A percentile compares a stretch with the other conserved stretches of the same genome.
phyloP scores from a whole-genome alignment of 352 stramenopile species.

The Aphanomyces astaci region DNA sequence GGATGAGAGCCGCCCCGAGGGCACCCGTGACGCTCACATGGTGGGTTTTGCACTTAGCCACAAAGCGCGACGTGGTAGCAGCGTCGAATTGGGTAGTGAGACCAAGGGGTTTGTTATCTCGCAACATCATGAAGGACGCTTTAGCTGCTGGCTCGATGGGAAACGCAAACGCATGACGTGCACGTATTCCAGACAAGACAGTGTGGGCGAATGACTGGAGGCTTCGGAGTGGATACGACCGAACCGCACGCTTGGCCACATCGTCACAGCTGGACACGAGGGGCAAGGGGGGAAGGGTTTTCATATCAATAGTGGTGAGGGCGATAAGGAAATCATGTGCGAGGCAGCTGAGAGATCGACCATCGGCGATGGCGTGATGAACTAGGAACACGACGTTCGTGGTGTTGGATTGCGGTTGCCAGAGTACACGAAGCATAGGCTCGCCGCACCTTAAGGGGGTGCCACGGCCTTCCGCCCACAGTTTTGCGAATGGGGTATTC shows the following conservation, averaged over 20 bases:
- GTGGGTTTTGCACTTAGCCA: background rate
- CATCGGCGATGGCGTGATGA: background rate
- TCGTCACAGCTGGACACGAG: background rate
- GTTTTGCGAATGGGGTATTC: background rate
- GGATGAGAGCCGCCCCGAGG: background rate
- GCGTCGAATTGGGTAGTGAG: background rate
- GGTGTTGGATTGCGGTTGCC: background rate
- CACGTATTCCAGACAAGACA: background rate
- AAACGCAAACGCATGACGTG: background rate
- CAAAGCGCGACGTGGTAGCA: background rate
- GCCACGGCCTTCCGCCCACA: background rate
- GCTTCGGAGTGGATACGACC: background rate
- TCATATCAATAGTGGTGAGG: background rate
- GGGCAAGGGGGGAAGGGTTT: background rate
- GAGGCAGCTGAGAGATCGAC: background rate
- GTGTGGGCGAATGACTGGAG: background rate
- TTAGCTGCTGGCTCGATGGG: background rate
- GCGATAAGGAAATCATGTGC: background rate
- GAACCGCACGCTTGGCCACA: background rate
- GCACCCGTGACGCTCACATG: background rate
- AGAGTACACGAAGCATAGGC: background rate
- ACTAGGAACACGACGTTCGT: background rate
- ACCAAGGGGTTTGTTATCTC: background rate
- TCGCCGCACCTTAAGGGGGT: background rate
- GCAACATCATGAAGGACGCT: background rate